Percentiles rank a stretch among this genome's conserved stretches.
These are phyloP conservation scores for Noccaea bulbosa DNA, from an alignment of 345 rosid genomes.

Conservation along the genomic window DNA sequence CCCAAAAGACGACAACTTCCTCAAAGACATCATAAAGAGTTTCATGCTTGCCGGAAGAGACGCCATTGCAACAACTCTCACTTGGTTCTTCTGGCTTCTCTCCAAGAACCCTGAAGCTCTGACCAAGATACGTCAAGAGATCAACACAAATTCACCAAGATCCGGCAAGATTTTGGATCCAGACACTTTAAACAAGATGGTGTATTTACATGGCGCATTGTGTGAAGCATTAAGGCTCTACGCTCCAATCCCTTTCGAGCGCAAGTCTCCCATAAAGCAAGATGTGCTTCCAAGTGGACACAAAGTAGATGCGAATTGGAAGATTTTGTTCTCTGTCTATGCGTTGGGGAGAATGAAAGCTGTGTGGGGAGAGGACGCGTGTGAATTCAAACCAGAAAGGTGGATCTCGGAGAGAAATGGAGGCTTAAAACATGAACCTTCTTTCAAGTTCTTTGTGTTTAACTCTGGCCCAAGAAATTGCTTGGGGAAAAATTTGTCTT, in stretches of 20 bases:
- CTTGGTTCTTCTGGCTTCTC: conserved; percentile 61
- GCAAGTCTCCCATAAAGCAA: conserved; percentile 28
- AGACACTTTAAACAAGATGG: conserved; percentile 40
- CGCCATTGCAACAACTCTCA: conserved; percentile 42
- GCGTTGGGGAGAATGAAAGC: conserved; percentile 48
- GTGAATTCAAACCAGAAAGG: conserved; percentile 45
- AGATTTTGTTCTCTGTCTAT: conserved; percentile 33
- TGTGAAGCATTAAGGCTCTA: conserved; percentile 47
- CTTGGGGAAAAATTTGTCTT: conserved; percentile 33
- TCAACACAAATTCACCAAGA: conserved; percentile 12
- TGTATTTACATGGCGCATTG: conserved; percentile 50
- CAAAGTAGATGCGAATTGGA: conserved; percentile 32
- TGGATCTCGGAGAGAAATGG: conserved; percentile 38
- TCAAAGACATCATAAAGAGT: conserved; percentile 53
- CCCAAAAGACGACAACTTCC: conserved; percentile 44
- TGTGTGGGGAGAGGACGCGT: conserved; percentile 44
- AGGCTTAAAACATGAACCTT: conserved; percentile 38
- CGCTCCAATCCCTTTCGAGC: conserved; percentile 44
- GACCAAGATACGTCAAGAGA: conserved; percentile 44
- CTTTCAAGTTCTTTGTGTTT: conserved; percentile 42
- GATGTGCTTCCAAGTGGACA: conserved; percentile 54
- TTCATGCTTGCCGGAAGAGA: conserved; percentile 61
- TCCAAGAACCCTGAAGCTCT: conserved; percentile 47
- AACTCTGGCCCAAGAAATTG: conserved; percentile 44
- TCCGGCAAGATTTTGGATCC: conserved; percentile 21